A percentile compares a stretch with the other conserved stretches of the same genome.
These are phyloP conservation scores for Penicillium malachiteum DNA, from an alignment of 495 filamentous ascomycete genomes.

Conservation along the genomic window DNA sequence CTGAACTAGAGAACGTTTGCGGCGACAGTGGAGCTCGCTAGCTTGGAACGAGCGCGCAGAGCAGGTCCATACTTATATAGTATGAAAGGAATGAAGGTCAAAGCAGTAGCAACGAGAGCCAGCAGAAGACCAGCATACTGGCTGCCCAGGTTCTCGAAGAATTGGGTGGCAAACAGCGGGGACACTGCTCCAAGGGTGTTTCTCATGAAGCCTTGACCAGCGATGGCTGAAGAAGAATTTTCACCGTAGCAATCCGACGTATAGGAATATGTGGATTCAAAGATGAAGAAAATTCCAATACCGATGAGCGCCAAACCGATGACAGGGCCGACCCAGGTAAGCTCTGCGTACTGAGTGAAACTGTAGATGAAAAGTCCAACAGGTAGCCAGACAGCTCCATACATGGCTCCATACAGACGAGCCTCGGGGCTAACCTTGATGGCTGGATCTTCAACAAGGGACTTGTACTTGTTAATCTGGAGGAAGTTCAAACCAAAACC, in stretches of 20 bases:
- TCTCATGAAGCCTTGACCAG: conserved; percentile 49
- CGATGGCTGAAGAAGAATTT: conserved; percentile 45
- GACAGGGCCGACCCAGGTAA: conserved; percentile 65
- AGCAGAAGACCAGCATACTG: conserved; percentile 46
- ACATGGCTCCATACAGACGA: conserved; percentile 61
- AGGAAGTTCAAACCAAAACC: conserved; percentile 58
- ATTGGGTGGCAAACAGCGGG: conserved; percentile 47
- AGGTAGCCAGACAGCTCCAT: conserved; percentile 69
- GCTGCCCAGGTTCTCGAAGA: conserved; percentile 48
- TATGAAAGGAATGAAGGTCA: conserved; percentile 43
- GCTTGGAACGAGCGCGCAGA: conserved; percentile 36
- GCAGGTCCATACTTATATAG: conserved; percentile 43
- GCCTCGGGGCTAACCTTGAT: conserved; percentile 46
- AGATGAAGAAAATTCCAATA: conserved; percentile 51
- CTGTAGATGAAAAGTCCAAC: conserved; percentile 77
- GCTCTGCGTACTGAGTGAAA: conserved; percentile 64
- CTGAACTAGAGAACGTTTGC: neutral
- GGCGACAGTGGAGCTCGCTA: conserved; percentile 23
- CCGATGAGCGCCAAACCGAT: conserved; percentile 48
- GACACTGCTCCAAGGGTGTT: conserved; percentile 50
- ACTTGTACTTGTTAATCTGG: conserved; percentile 58
- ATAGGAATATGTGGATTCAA: conserved; percentile 46
- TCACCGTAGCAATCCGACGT: conserved; percentile 47
- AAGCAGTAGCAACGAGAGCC: conserved; percentile 36
- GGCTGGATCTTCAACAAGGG: conserved; percentile 60